phyloP scores from a whole-genome alignment of 768 basidiomycete species.

The Trametes cingulata region DNA sequence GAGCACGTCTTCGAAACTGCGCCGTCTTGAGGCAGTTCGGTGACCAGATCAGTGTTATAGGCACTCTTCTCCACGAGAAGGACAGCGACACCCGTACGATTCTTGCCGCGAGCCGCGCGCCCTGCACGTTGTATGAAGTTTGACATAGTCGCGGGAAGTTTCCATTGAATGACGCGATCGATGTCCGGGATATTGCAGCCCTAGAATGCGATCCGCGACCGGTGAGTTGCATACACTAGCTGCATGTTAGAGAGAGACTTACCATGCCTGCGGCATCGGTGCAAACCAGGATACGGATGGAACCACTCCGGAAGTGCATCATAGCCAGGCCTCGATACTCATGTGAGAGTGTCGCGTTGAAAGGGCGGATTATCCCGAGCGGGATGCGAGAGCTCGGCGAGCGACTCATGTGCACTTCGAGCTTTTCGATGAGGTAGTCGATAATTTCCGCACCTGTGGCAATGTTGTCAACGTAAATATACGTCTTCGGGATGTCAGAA shows the following conservation, averaged over 20 bases:
- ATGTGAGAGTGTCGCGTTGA: conserved; percentile 23
- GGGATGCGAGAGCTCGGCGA: not conserved
- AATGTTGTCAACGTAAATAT: conserved; percentile 29
- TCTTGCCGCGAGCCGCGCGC: conserved; percentile 30
- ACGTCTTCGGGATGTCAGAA: conserved; percentile 28
- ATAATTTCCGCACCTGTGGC: conserved; percentile 16
- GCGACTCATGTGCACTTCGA: too few species aligned
- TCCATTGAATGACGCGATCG: conserved; percentile 42
- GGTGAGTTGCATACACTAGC: not conserved
- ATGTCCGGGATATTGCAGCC: conserved; percentile 33
- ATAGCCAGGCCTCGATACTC: conserved; percentile 21
- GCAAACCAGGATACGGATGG: conserved; percentile 23
- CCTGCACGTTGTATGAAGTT: conserved; percentile 38
- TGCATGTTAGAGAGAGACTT: not conserved
- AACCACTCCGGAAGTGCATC: conserved; percentile 19
- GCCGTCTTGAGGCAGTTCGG: too few species aligned
- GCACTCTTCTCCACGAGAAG: conserved; percentile 8
- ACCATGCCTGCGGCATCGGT: conserved; percentile 30
- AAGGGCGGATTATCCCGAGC: conserved; percentile 19
- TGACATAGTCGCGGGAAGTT: conserved; percentile 31
- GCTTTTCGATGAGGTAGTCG: conserved; percentile 14
- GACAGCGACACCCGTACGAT: conserved; percentile 6
- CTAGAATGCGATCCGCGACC: not conserved
- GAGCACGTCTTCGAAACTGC: too few species aligned
- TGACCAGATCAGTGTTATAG: too few species aligned